Evolutionary conservation across 78 protist genomes (phyloP).

Genomic region (Emiliania huxleyi): DNA sequence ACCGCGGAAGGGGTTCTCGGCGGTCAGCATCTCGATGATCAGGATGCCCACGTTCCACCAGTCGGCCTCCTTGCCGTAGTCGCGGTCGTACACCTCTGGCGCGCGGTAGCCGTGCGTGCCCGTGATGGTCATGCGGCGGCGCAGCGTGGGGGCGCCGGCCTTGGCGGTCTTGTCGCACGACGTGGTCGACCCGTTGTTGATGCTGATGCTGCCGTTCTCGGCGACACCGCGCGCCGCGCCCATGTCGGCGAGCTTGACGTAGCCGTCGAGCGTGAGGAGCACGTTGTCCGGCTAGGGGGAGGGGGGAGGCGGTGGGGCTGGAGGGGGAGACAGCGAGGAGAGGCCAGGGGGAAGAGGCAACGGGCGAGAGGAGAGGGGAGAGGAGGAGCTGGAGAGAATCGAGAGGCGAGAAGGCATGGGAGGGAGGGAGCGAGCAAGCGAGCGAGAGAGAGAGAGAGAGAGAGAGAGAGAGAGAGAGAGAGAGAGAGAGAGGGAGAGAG

Average conservation of each 20-base stretch:
- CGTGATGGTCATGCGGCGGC: conserved; percentile 18
- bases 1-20: conserved; percentile 38
- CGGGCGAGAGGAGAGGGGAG: too few relatives aligned
- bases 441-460: too few relatives aligned
- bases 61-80: conserved; percentile 46
- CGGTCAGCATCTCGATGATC: conserved; percentile 50
- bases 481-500: too few relatives aligned
- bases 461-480: too few relatives aligned
- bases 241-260: conserved; percentile 46
- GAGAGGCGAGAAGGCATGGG: too few relatives aligned
- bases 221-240: conserved; percentile 25
- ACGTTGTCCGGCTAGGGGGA: conserved; percentile 63
- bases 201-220: not conserved
- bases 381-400: too few relatives aligned
- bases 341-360: too few relatives aligned
- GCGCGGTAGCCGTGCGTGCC: conserved; percentile 45
- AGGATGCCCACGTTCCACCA: conserved; percentile 54
- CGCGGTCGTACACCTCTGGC: conserved; percentile 36
- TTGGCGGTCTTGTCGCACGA: not conserved
- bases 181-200: not conserved
- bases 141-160: not conserved
- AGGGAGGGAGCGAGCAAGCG: too few relatives aligned
- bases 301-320: too few relatives aligned
- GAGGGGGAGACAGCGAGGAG: too few relatives aligned
- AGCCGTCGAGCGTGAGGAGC: conserved; percentile 39